Evolutionary conservation across 352 stramenopile species (phyloP).

Genomic region (Pythium aquatile): DNA sequence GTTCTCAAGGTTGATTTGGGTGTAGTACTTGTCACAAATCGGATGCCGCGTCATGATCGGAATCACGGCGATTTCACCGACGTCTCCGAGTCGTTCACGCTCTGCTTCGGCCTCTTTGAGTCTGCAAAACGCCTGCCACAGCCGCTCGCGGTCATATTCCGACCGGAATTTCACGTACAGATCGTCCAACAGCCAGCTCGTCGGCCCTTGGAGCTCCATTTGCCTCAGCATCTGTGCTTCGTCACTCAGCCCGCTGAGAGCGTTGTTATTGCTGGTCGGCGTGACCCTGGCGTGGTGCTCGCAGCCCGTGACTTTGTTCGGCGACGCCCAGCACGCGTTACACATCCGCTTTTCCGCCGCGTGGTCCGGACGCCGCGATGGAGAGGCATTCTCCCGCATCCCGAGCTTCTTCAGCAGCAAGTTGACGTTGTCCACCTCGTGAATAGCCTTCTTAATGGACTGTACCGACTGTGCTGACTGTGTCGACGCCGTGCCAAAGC

Average conservation of each 20-base stretch:
- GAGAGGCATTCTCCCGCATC: conserved; percentile 40
- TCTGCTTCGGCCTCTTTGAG: conserved; percentile 40
- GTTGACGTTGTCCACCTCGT: conserved; percentile 72
- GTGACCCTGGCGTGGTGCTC: conserved; percentile 54
- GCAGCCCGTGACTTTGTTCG: conserved; percentile 59
- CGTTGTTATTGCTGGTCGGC: conserved; percentile 34
- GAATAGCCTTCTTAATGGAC: conserved; percentile 56
- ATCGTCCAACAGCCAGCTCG: conserved; percentile 78
- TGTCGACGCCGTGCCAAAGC: conserved; percentile 23
- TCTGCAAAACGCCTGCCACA: conserved; percentile 50
- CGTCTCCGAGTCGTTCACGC: conserved; percentile 26
- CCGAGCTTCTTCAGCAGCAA: conserved; percentile 70
- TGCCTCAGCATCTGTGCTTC: conserved; percentile 42
- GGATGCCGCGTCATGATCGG: conserved; percentile 67
- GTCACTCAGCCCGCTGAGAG: conserved; percentile 50
- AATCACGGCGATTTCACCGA: conserved; percentile 35
- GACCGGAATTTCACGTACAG: conserved; percentile 81
- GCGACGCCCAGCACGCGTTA: conserved; percentile 69
- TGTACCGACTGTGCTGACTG: conserved; percentile 25
- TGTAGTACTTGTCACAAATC: conserved; percentile 53
- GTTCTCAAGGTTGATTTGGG: conserved; percentile 75
- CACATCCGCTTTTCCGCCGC: conserved; percentile 79
- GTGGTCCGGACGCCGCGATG: conserved; percentile 52
- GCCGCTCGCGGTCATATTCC: conserved; percentile 60
- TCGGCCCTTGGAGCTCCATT: conserved; percentile 70